Conservation (phyloP, 2,329 filamentous ascomycete species). For the Blastomyces silverae region DNA sequence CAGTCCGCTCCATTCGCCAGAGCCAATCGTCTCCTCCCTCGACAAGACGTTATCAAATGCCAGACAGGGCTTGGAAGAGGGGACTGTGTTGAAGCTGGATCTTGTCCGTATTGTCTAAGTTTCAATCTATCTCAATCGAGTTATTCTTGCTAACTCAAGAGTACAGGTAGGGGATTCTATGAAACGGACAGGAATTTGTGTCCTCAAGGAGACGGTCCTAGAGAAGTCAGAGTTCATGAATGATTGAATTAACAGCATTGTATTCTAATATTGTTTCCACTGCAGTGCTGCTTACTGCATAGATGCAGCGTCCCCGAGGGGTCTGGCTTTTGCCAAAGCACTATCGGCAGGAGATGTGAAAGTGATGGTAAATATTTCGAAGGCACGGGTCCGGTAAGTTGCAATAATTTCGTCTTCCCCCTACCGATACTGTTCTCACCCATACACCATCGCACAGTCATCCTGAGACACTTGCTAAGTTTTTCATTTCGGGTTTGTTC, state of each 20-base stretch:
- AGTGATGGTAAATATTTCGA: constrained; percentile 6
- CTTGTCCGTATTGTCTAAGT: background rate
- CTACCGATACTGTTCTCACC: background rate
- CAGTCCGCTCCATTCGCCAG: background rate
- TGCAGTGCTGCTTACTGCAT: constrained; percentile 1
- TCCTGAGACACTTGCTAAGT: background rate
- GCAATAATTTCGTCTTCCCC: background rate
- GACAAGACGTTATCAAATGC: constrained; percentile 7
- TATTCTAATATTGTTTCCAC: background rate
- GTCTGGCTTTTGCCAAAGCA: constrained; percentile 4
- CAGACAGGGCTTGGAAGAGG: background rate
- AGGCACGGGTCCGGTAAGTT: background rate
- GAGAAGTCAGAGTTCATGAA: constrained; percentile 3
- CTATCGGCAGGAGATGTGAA: constrained; percentile 3
- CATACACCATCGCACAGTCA: background rate
- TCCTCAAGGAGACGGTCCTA: constrained; percentile 4
- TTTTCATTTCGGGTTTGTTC: background rate
- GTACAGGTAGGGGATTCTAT: constrained; percentile 3
- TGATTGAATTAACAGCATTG: background rate
- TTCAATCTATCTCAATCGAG: too few species aligned
- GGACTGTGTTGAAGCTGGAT: background rate
- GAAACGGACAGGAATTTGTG: background rate
- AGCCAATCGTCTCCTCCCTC: background rate
- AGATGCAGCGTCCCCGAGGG: background rate
- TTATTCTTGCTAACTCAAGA: background rate